These are phyloP conservation scores for Mycena capillaripes DNA, from an alignment of 768 basidiomycete species.

Conservation along the genomic window DNA sequence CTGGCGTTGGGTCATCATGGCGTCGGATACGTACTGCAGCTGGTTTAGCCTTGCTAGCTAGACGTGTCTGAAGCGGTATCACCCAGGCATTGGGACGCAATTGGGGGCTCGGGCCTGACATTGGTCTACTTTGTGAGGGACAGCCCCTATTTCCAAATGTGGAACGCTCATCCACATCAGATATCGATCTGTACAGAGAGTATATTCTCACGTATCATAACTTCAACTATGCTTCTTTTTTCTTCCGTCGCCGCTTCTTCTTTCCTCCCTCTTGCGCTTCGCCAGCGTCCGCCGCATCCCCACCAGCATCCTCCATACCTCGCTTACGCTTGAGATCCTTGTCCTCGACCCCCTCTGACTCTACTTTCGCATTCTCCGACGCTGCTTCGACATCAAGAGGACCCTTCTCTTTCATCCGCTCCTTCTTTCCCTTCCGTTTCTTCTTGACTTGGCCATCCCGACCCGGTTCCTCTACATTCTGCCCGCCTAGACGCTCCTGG, in stretches of 20 bases:
- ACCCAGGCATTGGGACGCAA: no score
- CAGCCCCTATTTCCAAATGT: no score
- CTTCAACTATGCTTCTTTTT: slow-evolving; percentile 29
- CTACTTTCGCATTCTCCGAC: not conserved
- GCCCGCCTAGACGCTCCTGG: slow-evolving; percentile 52
- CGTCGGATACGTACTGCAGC: no score
- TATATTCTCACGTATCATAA: not conserved
- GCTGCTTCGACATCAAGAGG: slow-evolving; percentile 1
- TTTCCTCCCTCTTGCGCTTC: slow-evolving; percentile 48
- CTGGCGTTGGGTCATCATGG: no score
- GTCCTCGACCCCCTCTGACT: slow-evolving; percentile 9
- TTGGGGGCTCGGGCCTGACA: no score
- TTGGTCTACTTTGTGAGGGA: no score
- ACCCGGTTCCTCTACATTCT: slow-evolving; percentile 1
- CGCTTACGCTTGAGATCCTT: slow-evolving; percentile 34
- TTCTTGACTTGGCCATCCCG: slow-evolving; percentile 26
- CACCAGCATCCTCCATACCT: slow-evolving; percentile 25
- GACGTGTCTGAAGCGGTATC: no score
- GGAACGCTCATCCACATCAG: no score
- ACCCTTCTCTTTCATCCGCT: slow-evolving; percentile 24
- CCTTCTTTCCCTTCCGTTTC: slow-evolving; percentile 39
- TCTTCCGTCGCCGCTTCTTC: slow-evolving; percentile 58
- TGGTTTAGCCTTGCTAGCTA: no score
- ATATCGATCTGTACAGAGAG: no score
- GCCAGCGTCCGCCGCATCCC: slow-evolving; percentile 1